Percentiles rank a stretch among this genome's conserved stretches.
These are phyloP conservation scores for Cordyceps cicadae DNA, from an alignment of 2,329 filamentous ascomycete species.

Conservation along the genomic window DNA sequence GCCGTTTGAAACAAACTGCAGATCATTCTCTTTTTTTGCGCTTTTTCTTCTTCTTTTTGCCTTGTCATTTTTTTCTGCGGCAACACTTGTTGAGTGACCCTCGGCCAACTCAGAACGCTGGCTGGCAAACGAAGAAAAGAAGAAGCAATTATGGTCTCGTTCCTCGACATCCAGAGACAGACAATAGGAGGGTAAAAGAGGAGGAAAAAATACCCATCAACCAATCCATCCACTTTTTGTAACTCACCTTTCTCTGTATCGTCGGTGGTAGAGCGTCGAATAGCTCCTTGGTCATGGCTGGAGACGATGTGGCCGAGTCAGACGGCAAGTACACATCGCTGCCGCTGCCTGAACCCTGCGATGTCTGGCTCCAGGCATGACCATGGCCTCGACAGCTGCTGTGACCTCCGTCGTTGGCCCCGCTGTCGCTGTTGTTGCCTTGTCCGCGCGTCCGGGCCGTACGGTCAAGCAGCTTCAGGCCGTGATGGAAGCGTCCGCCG, in stretches of 20 bases:
- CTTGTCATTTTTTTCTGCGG: neutral
- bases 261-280: conserved; percentile 15
- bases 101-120: neutral
- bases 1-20: neutral
- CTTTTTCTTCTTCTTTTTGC: neutral
- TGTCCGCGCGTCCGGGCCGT: neutral
- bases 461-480: conserved; percentile 9
- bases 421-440: neutral
- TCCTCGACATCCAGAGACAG: neutral
- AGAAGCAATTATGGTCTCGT: neutral
- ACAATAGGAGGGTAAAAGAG: neutral
- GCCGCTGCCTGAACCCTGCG: conserved; percentile 7
- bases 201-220: neutral
- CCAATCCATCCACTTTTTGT: too few relatives aligned
- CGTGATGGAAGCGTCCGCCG: neutral
- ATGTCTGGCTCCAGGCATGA: neutral
- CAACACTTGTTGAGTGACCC: neutral
- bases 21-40: too few relatives aligned
- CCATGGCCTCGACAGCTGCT: neutral
- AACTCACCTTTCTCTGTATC: conserved; percentile 17
- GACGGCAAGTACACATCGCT: neutral
- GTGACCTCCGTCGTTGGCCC: neutral
- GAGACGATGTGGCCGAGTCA: neutral
- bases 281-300: conserved; percentile 13
- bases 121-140: neutral